A percentile compares a stretch with the other conserved stretches of the same genome.
phyloP scores from a whole-genome alignment of 176 grass and related monocot genomes.

The Urochloa ruziziensis region DNA sequence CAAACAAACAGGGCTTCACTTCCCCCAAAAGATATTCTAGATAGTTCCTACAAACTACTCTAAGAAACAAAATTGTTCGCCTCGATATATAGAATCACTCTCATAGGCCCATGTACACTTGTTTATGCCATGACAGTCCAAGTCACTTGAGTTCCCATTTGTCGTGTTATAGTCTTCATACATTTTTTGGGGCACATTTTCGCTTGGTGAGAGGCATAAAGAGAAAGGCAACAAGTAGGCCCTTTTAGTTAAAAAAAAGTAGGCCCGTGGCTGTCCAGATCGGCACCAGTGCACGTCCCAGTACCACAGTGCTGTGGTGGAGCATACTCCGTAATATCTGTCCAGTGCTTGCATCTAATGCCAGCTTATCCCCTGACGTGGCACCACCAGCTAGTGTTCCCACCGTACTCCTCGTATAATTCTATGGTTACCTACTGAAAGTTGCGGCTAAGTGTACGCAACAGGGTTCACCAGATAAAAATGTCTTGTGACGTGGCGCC shows the following conservation, averaged over 20 bases:
- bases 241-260: too few species aligned
- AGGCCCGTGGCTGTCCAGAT: not conserved
- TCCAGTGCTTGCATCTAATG: slow-evolving; percentile 39
- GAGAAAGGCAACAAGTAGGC: not conserved
- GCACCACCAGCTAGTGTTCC: slow-evolving; percentile 31
- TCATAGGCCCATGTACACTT: too few species aligned
- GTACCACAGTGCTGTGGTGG: not conserved
- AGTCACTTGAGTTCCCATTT: too few species aligned
- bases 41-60: too few species aligned
- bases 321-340: not conserved
- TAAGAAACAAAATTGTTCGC: too few species aligned
- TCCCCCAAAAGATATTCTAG: too few species aligned
- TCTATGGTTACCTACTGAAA: not conserved
- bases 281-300: too few species aligned
- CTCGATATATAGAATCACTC: too few species aligned
- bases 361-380: slow-evolving; percentile 52
- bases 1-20: too few species aligned
- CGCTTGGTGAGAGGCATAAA: not conserved
- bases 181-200: not conserved
- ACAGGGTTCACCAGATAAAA: not conserved
- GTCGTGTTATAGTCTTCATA: too few species aligned
- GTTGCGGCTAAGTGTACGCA: not conserved
- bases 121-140: too few species aligned
- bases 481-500: not conserved
- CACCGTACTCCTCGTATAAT: not conserved